Conservation (phyloP, 177 flowering plant genomes). For the Vitis hybrid region DNA sequence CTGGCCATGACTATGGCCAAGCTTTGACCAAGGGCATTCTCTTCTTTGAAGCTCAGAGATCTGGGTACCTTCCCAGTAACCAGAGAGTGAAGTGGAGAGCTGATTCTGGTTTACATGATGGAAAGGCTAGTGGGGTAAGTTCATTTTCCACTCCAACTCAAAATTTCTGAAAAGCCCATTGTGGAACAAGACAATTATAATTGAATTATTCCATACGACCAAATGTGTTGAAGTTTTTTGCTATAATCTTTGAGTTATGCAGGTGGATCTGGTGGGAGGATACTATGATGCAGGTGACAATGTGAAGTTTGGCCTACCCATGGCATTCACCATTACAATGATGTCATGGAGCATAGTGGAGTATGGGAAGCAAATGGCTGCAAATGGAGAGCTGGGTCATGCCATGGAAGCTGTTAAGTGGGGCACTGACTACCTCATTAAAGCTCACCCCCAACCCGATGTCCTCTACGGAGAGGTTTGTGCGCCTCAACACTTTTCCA, state of each 20-base stretch:
- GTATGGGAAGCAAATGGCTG: constrained; percentile 65
- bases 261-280: constrained; percentile 87
- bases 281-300: constrained; percentile 91
- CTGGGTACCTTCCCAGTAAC: constrained; percentile 65
- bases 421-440: constrained; percentile 86
- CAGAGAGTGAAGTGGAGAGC: constrained; percentile 83
- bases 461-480: constrained; percentile 77
- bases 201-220: too few species aligned
- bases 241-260: neutral
- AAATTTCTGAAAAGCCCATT: too few species aligned
- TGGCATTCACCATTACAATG: constrained; percentile 90
- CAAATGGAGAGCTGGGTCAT: constrained; percentile 59
- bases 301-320: constrained; percentile 86
- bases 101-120: constrained; percentile 73
- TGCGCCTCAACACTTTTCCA: neutral
- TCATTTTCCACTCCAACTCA: neutral
- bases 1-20: constrained; percentile 75
- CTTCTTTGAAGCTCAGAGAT: constrained; percentile 90
- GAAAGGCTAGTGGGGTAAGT: constrained; percentile 77
- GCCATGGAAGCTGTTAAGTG: constrained; percentile 79
- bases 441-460: constrained; percentile 80
- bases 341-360: constrained; percentile 78
- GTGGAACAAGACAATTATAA: too few species aligned
- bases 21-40: constrained; percentile 77
- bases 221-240: too few species aligned